Base-by-base conservation (phyloP, 257 asterid genomes). In the Prunella vulgaris region DNA sequence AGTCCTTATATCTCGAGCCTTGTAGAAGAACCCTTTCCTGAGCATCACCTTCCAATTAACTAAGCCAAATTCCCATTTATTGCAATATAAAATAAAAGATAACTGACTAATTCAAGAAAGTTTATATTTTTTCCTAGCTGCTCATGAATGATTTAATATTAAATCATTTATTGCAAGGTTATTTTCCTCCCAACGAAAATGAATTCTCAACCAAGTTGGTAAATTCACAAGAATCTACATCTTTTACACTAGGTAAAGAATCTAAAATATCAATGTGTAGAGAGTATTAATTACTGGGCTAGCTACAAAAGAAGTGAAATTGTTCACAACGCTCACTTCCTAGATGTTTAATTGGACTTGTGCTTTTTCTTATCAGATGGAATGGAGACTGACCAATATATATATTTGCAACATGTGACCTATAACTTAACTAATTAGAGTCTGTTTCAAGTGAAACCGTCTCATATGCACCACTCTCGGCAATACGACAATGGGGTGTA, bases 11-110 rank as follows among this genome's bases (percentile, higher is more conserved):
- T 94, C 97, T 33, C 99, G 89, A 82, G 99, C 99, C 83, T 94
- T 94, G 74, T 89, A 91, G 52, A 94, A 56, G 99, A 94, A 66
- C 99, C 97, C 85, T 94, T 91, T 81, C 99, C 99, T 93, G 85
- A 70, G 77, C 22, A 57, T 64, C 66, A 72, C 24, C 20, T 24
- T 72, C 71, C 68, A 80, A 66, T 60, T 48, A 70, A 61, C 48
- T 60, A 60, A 69, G 28, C 72, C 6, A 63, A 58, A 17, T 52
- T 48, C 28, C 30, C 54, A 70, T 22, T 60, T 28, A 24, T 61
- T 15, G 69, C 27, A 54, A 37, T 13, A 25, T 14, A 20, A 42
- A 67, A 12, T 8, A 35, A 63, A 59, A 27, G 51, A 52, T 52
- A 53, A 22, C 3, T 27, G 52, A 33, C 17, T 21, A 63, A 40